phyloP scores from a whole-genome alignment of 2,329 filamentous ascomycete species.

The Zalaria obscura region DNA sequence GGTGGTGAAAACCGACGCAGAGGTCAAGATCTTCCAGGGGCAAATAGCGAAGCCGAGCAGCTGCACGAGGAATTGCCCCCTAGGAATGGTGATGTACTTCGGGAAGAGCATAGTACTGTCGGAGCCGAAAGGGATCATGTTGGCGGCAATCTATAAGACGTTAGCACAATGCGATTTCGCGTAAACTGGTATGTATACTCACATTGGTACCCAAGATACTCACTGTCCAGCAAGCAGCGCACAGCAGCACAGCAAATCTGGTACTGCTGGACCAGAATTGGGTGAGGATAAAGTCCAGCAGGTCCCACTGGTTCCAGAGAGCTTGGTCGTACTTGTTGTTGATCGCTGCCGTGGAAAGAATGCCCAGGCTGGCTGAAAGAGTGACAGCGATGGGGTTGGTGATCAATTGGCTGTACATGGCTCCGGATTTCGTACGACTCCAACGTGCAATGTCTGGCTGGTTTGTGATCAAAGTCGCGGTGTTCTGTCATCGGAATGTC shows the following conservation, averaged over 20 bases:
- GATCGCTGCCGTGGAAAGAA: slow-evolving; percentile 28
- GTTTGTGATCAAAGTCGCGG: no score
- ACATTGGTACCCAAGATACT: slow-evolving; percentile 24
- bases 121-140: slow-evolving; percentile 21
- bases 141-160: slow-evolving; percentile 10
- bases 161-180: no score
- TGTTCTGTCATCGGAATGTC: not conserved
- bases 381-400: slow-evolving; percentile 28
- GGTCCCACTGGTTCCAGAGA: slow-evolving; percentile 20
- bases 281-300: slow-evolving; percentile 19
- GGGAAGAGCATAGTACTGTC: slow-evolving; percentile 29
- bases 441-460: slow-evolving; percentile 31
- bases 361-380: slow-evolving; percentile 28
- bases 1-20: slow-evolving; percentile 40
- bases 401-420: slow-evolving; percentile 29
- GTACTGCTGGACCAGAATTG: slow-evolving; percentile 17
- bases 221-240: slow-evolving; percentile 21
- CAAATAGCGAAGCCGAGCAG: slow-evolving; percentile 41
- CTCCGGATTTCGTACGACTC: slow-evolving; percentile 21
- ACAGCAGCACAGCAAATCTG: slow-evolving; percentile 26
- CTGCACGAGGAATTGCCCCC: slow-evolving; percentile 19
- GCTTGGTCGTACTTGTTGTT: slow-evolving; percentile 26
- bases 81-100: slow-evolving; percentile 31
- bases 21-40: slow-evolving; percentile 51
- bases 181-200: slow-evolving; percentile 4